These are phyloP conservation scores for Ophiostoma triangulosporum DNA, from an alignment of 2,329 filamentous ascomycete genomes.

Conservation along the genomic window DNA sequence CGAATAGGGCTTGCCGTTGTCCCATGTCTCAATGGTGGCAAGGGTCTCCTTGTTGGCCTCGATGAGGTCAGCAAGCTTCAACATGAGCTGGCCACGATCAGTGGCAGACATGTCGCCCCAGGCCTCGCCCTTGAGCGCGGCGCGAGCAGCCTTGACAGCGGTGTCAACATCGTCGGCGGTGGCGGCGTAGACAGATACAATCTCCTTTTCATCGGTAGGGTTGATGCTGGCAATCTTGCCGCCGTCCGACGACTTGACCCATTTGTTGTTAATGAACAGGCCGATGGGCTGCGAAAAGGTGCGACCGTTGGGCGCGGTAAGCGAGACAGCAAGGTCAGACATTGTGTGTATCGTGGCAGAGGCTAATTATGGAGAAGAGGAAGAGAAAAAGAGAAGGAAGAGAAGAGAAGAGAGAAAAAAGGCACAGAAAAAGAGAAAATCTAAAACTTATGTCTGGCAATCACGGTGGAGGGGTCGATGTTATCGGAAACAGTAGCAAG, in stretches of 20 bases:
- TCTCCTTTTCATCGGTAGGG: conserved; percentile 30
- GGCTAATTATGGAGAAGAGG: not conserved
- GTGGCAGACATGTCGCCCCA: conserved; percentile 11
- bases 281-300: conserved; percentile 60
- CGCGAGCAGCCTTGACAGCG: conserved; percentile 13
- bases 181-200: conserved; percentile 10
- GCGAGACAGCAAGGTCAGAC: conserved; percentile 30
- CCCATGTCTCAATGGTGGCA: conserved; percentile 56
- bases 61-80: conserved; percentile 31
- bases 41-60: conserved; percentile 23
- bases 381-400: not conserved
- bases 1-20: conserved; percentile 55
- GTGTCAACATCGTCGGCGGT: conserved; percentile 10
- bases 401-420: not conserved
- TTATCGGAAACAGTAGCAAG: not conserved
- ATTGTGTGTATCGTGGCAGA: conserved; percentile 1
- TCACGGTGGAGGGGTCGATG: not conserved
- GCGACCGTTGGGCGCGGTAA: conserved; percentile 63
- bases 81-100: conserved; percentile 26
- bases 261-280: conserved; percentile 74
- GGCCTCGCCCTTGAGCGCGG: conserved; percentile 6
- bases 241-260: conserved; percentile 51
- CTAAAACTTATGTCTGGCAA: not conserved
- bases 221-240: conserved; percentile 55
- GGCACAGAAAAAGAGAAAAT: not conserved